These are phyloP conservation scores for Fonsecaea multimorphosa DNA, from an alignment of 2,329 filamentous ascomycete genomes.

Conservation along the genomic window DNA sequence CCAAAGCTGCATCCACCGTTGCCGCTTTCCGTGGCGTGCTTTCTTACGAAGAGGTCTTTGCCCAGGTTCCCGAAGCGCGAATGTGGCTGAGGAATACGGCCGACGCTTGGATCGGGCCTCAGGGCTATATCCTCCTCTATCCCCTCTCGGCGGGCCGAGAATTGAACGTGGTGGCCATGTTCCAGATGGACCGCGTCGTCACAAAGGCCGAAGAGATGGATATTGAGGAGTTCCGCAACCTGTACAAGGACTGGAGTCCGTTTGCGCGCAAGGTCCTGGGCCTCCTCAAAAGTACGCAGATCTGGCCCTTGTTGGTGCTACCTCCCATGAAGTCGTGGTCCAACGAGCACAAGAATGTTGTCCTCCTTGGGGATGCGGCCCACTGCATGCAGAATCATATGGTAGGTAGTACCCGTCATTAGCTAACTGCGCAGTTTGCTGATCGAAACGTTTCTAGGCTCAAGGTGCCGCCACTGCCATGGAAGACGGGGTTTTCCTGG, in stretches of 20 bases:
- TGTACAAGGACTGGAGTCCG: conserved; percentile 34
- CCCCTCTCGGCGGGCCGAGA: conserved; percentile 35
- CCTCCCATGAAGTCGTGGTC: conserved; percentile 52
- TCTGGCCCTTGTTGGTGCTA: conserved; percentile 55
- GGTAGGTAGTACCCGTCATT: conserved; percentile 21
- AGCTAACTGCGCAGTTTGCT: background rate
- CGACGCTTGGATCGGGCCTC: conserved; percentile 36
- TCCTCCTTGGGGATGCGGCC: conserved; percentile 48
- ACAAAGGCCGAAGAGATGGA: conserved; percentile 34
- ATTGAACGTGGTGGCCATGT: conserved; percentile 36
- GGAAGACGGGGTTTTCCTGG: conserved; percentile 54
- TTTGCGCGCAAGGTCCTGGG: conserved; percentile 28
- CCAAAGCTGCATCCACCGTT: conserved; percentile 50
- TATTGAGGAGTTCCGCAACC: conserved; percentile 29
- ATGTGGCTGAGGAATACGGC: conserved; percentile 32
- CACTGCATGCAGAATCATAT: conserved; percentile 55
- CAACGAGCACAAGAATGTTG: conserved; percentile 50
- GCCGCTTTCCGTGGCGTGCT: conserved; percentile 56
- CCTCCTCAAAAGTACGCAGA: conserved; percentile 47
- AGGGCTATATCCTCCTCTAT: conserved; percentile 37
- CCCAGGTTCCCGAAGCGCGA: conserved; percentile 34
- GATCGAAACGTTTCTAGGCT: conserved; percentile 37
- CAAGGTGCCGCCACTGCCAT: conserved; percentile 55
- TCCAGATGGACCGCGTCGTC: conserved; percentile 32
- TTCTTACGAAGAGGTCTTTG: conserved; percentile 50